Conservation (phyloP, 371 early-diverging fungal species). For the Smittium mucronatum region DNA sequence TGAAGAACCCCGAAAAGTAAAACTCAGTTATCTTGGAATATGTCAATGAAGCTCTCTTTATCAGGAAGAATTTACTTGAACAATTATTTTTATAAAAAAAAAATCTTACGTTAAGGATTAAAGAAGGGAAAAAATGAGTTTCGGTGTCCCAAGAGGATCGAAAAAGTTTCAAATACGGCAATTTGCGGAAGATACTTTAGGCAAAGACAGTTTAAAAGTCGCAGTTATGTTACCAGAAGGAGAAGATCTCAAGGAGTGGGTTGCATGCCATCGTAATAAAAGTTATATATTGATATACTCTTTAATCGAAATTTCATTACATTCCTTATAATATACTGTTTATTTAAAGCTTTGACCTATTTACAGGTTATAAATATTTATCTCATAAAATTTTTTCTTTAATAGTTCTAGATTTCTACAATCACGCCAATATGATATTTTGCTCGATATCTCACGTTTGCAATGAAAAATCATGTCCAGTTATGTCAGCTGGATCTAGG, state of each 20-base stretch:
- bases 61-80: not conserved
- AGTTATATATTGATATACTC: not conserved
- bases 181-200: conserved; percentile 49
- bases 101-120: not conserved
- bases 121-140: not conserved
- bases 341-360: not conserved
- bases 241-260: conserved; percentile 76
- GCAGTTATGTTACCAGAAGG: conserved; percentile 68
- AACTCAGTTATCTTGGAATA: not conserved
- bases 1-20: not conserved
- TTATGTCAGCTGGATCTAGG: conserved; percentile 72
- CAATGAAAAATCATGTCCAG: conserved; percentile 64
- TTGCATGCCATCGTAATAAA: conserved; percentile 56
- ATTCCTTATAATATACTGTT: not conserved
- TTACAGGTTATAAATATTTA: not conserved
- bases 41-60: not conserved
- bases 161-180: conserved; percentile 33
- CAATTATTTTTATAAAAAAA: not conserved
- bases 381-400: conserved; percentile 3
- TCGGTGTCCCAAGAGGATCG: conserved; percentile 15
- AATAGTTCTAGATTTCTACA: conserved; percentile 67
- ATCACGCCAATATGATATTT: conserved; percentile 80
- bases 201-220: conserved; percentile 52
- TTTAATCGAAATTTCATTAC: not conserved
- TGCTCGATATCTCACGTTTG: conserved; percentile 68